Conservation (phyloP, 108 stramenopile species). For the Phaeodactylum tricornutum region DNA sequence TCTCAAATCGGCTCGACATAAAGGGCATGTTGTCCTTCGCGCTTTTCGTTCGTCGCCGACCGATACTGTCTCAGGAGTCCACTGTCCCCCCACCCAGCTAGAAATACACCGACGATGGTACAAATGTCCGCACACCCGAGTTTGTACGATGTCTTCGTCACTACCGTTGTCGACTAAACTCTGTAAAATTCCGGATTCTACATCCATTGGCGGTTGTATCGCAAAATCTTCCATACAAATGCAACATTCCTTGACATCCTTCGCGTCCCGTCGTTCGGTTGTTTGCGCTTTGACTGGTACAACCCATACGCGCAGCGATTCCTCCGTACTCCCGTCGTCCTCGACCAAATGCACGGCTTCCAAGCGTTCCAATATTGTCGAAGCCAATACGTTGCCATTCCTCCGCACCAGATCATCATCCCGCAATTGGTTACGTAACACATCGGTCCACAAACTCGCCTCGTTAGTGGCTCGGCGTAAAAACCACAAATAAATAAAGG, state of each 20-base stretch:
- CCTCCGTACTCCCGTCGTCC: neutral
- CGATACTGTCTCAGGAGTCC: constrained; percentile 16
- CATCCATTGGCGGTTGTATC: constrained; percentile 3
- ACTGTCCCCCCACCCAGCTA: constrained; percentile 50
- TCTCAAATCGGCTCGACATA: constrained; percentile 44
- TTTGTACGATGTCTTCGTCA: constrained; percentile 28
- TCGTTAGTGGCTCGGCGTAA: constrained; percentile 34
- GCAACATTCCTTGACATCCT: constrained; percentile 44
- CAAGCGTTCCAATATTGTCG: constrained; percentile 37
- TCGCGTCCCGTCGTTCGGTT: neutral
- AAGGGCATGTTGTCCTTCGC: constrained; percentile 38
- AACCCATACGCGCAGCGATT: neutral
- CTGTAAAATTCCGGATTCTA: neutral
- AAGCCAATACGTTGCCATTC: constrained; percentile 21
- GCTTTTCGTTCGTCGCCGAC: constrained; percentile 22
- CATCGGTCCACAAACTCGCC: constrained; percentile 26
- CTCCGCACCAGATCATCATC: constrained; percentile 30
- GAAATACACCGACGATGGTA: constrained; percentile 38
- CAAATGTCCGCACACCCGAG: constrained; percentile 38
- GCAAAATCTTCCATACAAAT: constrained; percentile 61
- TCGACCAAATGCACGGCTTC: constrained; percentile 32
- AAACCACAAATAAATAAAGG: constrained; percentile 59
- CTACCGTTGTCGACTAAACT: constrained; percentile 7
- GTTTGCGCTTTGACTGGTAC: constrained; percentile 1
- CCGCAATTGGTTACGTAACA: constrained; percentile 36